phyloP scores from a whole-genome alignment of 495 filamentous ascomycete genomes.

The Parachaetomium inaequale region DNA sequence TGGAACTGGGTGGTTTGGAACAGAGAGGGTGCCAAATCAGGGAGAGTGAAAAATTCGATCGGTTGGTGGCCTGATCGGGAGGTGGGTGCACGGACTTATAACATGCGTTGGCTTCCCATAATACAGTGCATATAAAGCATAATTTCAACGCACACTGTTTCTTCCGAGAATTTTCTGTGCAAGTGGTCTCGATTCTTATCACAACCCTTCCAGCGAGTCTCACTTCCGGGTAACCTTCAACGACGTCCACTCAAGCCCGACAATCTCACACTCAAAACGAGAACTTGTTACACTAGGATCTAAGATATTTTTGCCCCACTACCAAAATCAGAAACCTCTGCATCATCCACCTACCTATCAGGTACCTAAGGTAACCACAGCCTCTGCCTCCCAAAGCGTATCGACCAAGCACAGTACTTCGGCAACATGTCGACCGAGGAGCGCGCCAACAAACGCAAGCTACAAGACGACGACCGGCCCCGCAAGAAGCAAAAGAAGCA shows the following conservation, averaged over 20 bases:
- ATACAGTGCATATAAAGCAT: background rate
- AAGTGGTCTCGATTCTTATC: background rate
- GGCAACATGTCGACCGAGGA: constrained; percentile 19
- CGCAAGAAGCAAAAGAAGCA: constrained; percentile 48
- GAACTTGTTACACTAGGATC: too few relatives aligned
- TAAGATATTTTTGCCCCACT: too few relatives aligned
- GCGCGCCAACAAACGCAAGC: constrained; percentile 39
- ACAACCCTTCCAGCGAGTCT: background rate
- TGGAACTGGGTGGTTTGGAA: too few relatives aligned
- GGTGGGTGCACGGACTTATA: too few relatives aligned
- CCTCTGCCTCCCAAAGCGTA: too few relatives aligned
- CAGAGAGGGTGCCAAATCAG: too few relatives aligned
- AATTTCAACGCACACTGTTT: background rate
- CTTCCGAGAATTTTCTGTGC: background rate
- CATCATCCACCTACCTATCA: background rate
- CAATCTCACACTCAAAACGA: background rate
- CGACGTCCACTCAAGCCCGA: background rate
- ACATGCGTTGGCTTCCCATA: background rate
- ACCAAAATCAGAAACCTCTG: background rate
- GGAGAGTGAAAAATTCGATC: too few relatives aligned
- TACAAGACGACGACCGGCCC: constrained; percentile 33
- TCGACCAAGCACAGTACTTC: background rate
- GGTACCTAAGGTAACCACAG: too few relatives aligned
- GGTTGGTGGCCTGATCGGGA: too few relatives aligned
- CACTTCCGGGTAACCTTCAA: background rate